Base-by-base conservation (phyloP, 345 rosid species). In the Euphorbia pulcherrima region DNA sequence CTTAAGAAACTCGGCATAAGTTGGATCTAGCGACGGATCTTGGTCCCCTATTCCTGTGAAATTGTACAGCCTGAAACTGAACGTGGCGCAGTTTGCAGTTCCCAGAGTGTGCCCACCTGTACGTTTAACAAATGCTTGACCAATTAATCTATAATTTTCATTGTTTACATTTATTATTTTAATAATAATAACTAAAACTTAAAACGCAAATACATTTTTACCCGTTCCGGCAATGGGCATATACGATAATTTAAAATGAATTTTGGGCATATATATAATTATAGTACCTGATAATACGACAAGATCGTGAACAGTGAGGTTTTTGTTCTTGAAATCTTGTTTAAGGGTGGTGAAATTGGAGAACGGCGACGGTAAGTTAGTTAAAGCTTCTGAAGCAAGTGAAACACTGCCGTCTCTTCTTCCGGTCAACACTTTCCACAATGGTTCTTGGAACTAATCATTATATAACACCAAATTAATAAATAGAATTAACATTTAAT, bases 381-480 rank as follows among this genome's bases (percentile, higher is more conserved):
- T n/a, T 0, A 37, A 24, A 14, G 72, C 88, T 20, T 91, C 93
- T 0, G 68, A 68, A 30, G 70, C 68, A 16, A 54, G 69, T 0
- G 95, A 87, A 29, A 86, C 72, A 3, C 33, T 79, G 46, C 96
- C 92, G 9, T 90, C 92, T 83, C 89, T 83, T 77, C 92, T 79
- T 3, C 92, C 96, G 0, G 96, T 87, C n/a, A 73, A 82, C 58
- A 87, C 96, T 80, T 84, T 80, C 96, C 90, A 87, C 21, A 75
- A 11, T 37, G 84, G 75, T 44, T 64, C 78, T 35, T 78, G 68
- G 56, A 80, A 83, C 90, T 88, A 75, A 44, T 54, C 3, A n/a
- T n/a, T n/a, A n/a, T n/a, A n/a, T n/a, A n/a, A n/a, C n/a, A n/a
- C n/a, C n/a, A n/a, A n/a, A n/a, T n/a, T n/a, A n/a, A n/a, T n/a